Evolutionary conservation across 2,329 filamentous ascomycete species (phyloP).

Genomic region (Malbranchea zuffiana): DNA sequence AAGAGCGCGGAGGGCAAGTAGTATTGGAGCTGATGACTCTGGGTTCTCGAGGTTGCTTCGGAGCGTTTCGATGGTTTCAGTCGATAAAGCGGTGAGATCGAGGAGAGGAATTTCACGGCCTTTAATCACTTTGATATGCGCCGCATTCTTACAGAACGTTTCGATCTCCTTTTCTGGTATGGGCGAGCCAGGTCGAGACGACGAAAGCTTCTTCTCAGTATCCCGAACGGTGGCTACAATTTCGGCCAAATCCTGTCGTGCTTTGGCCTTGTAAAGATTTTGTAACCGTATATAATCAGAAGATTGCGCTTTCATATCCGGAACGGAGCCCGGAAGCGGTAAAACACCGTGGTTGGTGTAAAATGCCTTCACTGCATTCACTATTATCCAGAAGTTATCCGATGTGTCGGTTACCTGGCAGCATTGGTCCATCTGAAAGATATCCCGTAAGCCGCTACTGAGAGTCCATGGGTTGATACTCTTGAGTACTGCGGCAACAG

Average conservation of each 20-base stretch:
- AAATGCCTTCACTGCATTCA: conserved; percentile 66
- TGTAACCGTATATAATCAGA: conserved; percentile 81
- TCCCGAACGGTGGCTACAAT: conserved; percentile 56
- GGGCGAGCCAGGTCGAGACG: conserved; percentile 13
- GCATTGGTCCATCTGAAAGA: conserved; percentile 62
- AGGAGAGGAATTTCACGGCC: conserved; percentile 45
- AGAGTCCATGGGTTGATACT: conserved; percentile 61
- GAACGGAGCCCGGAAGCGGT: conserved; percentile 74
- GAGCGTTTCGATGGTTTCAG: conserved; percentile 34
- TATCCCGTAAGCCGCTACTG: conserved; percentile 58
- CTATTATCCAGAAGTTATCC: conserved; percentile 79
- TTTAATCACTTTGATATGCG: conserved; percentile 80
- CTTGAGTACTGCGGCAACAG: conserved; percentile 75
- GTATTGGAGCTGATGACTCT: conserved; percentile 56
- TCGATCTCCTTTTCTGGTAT: conserved; percentile 69
- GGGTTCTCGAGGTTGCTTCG: conserved; percentile 33
- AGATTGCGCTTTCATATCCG: conserved; percentile 96
- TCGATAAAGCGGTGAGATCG: conserved; percentile 27
- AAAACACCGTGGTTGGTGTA: conserved; percentile 60
- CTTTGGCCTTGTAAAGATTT: conserved; percentile 84
- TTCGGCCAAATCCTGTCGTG: conserved; percentile 64
- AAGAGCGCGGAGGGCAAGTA: conserved; percentile 49
- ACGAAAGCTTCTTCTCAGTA: conserved; percentile 38
- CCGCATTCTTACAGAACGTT: conserved; percentile 88
- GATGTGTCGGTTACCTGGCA: conserved; percentile 36